Base-by-base conservation (phyloP, 257 asterid genomes). In the Solanum sitiens region DNA sequence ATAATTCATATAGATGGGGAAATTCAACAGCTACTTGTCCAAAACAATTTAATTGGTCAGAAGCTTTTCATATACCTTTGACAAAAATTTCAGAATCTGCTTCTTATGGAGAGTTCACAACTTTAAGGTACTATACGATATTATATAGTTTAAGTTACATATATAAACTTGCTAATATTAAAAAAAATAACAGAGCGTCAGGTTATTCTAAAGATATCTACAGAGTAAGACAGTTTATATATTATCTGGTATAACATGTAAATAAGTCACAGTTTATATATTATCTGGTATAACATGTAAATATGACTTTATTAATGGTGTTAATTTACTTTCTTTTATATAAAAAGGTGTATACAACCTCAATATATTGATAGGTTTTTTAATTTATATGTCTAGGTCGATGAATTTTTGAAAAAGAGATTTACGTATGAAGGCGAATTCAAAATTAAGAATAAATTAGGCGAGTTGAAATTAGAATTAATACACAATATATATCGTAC, bases 1-100 rank as follows among this genome's bases (percentile, higher is more conserved):
- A 94, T 83, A 91, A 91, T 76, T 95, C 98, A 6, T 95, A 95
- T 84, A 91, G 95, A 86, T 95, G 97, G 96, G 98, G 98, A 14
- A 90, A 83, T n/a, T 92, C 95, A 0, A 87, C 91, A 0, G 96
- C 97, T 6, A 88, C 86, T 18, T 86, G 95, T 8, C 92, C 95
- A 1, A 73, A 90, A 9, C 88, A 93, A 87, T 95, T 95, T 87
- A 93, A 96, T 2, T 95, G 98, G 98, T 92, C 94, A 13, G 98
- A 95, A 87, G 97, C 97, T 5, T 95, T 93, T 76, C 98, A 95
- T 74, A 87, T 94, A 11, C 95, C 97, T 0, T 92, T 94, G 53
- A 87, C 91, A 4, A 93, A 89, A 90, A 90, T 94, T 45, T 91
- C 93, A 13, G 93, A 93, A 18, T 89, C 86, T 72, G 30, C 89